phyloP scores from a whole-genome alignment of 768 basidiomycete species.

The Suillus weaverae region DNA sequence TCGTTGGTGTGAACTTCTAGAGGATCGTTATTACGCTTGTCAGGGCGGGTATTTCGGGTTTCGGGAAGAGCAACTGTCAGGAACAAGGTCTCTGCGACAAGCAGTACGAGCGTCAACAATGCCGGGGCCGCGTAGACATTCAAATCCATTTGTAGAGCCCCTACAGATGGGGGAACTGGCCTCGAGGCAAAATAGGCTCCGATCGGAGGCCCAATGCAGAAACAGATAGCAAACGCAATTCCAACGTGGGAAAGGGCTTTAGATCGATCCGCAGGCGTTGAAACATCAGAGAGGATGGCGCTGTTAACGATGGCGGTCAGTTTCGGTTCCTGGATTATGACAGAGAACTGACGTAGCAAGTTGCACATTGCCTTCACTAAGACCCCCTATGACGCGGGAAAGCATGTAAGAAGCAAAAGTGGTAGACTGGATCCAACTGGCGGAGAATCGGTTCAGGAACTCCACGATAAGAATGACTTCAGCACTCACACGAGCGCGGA shows the following conservation, averaged over 20 bases:
- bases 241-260: slow-evolving; percentile 90
- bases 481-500: slow-evolving; percentile 78
- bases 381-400: slow-evolving; percentile 86
- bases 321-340: background rate
- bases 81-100: slow-evolving; percentile 79
- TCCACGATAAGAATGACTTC: slow-evolving; percentile 9
- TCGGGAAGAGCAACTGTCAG: slow-evolving; percentile 79
- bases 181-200: slow-evolving; percentile 96
- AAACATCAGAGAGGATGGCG: slow-evolving; percentile 92
- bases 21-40: slow-evolving; percentile 18
- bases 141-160: slow-evolving; percentile 57
- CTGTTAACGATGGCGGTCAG: slow-evolving; percentile 38
- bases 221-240: slow-evolving; percentile 95
- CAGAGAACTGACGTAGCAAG: slow-evolving; percentile 76
- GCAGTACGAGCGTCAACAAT: slow-evolving; percentile 71
- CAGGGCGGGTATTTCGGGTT: slow-evolving; percentile 56
- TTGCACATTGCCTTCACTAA: slow-evolving; percentile 98
- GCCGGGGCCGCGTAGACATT: slow-evolving; percentile 96
- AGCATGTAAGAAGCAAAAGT: slow-evolving; percentile 88
- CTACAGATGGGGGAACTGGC: slow-evolving; percentile 63
- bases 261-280: slow-evolving; percentile 75
- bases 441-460: background rate
- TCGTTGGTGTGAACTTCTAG: slow-evolving; percentile 16
- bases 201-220: slow-evolving; percentile 89
- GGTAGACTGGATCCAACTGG: slow-evolving; percentile 87